Evolutionary conservation across 139 green algal genomes (phyloP).

Genomic region (Micractinium sp.): DNA sequence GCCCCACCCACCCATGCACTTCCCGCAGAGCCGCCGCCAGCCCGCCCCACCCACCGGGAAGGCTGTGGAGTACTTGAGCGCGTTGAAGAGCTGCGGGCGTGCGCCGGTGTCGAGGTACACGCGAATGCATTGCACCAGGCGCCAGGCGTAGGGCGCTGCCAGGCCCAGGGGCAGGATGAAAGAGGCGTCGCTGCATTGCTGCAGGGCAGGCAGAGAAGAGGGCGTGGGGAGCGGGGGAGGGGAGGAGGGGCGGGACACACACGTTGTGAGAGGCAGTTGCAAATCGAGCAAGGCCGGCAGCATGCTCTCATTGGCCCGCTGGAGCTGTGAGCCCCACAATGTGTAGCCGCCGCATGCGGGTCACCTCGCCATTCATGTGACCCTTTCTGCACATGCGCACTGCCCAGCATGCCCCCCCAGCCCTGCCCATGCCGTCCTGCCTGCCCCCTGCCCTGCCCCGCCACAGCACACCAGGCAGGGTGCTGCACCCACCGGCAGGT

Average conservation of each 20-base stretch:
- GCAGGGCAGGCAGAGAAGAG: neutral
- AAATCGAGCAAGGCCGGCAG: neutral
- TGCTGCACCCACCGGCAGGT: constrained; percentile 14
- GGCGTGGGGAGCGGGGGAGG: neutral
- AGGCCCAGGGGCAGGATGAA: constrained; percentile 74
- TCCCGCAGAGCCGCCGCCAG: no score
- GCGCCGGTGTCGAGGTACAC: constrained; percentile 74
- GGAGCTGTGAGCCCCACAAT: no score
- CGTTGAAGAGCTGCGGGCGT: constrained; percentile 79
- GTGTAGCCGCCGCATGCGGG: no score
- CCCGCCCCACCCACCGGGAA: constrained; percentile 72
- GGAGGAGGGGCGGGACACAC: neutral
- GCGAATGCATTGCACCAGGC: constrained; percentile 92
- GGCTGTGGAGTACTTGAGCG: constrained; percentile 95
- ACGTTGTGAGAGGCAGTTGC: neutral
- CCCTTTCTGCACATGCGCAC: neutral
- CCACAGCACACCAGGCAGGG: neutral
- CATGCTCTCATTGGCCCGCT: neutral
- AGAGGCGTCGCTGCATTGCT: constrained; percentile 51
- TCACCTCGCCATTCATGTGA: neutral
- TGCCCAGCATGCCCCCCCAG: neutral
- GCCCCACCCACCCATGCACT: no score
- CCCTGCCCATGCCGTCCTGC: neutral
- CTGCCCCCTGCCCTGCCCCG: neutral
- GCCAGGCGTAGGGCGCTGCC: constrained; percentile 82